Conservation (phyloP, 768 basidiomycete genomes). For the Suillus hirtellus region DNA sequence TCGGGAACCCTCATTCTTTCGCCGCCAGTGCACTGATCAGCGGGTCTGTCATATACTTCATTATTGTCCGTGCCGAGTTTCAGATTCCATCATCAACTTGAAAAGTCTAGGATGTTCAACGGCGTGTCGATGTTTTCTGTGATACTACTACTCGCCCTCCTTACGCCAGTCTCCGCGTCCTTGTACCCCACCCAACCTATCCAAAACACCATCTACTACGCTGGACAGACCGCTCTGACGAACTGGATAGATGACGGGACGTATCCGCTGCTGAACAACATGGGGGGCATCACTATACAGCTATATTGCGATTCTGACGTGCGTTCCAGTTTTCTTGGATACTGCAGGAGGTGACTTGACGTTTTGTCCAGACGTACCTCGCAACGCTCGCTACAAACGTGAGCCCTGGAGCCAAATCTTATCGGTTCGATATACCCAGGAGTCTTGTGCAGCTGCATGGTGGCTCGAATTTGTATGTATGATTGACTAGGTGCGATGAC, state of each 20-base stretch:
- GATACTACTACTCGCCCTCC: not conserved
- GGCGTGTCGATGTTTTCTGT: conserved; percentile 8
- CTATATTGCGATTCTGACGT: conserved; percentile 48
- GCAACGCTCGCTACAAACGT: conserved; percentile 46
- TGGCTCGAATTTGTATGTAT: conserved; percentile 35
- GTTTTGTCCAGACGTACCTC: conserved; percentile 38
- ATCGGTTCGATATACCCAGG: conserved; percentile 32
- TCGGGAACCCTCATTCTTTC: conserved; percentile 4
- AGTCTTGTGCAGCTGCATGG: conserved; percentile 18
- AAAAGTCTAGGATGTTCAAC: not conserved
- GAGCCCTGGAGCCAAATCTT: conserved; percentile 31
- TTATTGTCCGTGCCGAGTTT: not conserved
- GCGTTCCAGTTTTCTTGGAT: conserved; percentile 15
- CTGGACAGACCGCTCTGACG: conserved; percentile 43
- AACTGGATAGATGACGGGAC: conserved; percentile 53
- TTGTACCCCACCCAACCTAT: conserved; percentile 55
- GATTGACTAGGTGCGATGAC: not conserved
- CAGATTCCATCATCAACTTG: not conserved
- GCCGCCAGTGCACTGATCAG: conserved; percentile 18
- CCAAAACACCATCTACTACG: conserved; percentile 42
- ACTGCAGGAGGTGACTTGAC: not conserved
- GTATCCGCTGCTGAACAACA: conserved; percentile 40
- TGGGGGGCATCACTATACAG: conserved; percentile 46
- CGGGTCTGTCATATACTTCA: conserved; percentile 26
- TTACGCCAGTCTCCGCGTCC: conserved; percentile 31